phyloP scores from a whole-genome alignment of 2,329 filamentous ascomycete genomes.

The Bisporella sp. region DNA sequence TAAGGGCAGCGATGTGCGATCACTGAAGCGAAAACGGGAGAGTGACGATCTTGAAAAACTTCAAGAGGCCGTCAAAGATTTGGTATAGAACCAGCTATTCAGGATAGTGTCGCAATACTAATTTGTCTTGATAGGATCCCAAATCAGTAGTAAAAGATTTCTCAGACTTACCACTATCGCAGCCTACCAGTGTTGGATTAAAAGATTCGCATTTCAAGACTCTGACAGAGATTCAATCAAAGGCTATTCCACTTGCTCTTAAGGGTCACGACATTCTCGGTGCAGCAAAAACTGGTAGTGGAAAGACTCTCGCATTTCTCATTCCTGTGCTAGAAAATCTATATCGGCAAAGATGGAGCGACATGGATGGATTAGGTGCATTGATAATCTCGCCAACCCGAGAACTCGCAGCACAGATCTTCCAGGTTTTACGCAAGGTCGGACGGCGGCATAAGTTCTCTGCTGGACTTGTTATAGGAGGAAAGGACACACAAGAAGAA shows the following conservation, averaged over 20 bases:
- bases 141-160: slow-evolving; percentile 52
- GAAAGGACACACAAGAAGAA: slow-evolving; percentile 83
- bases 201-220: slow-evolving; percentile 82
- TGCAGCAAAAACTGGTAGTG: slow-evolving; percentile 90
- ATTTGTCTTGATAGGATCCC: slow-evolving; percentile 19
- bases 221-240: slow-evolving; percentile 85
- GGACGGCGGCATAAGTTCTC: slow-evolving; percentile 86
- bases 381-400: slow-evolving; percentile 91
- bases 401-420: slow-evolving; percentile 94
- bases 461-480: slow-evolving; percentile 87
- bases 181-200: slow-evolving; percentile 71
- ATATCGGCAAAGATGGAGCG: slow-evolving; percentile 82
- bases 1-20: slow-evolving; percentile 15
- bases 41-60: slow-evolving; percentile 24
- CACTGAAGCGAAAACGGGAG: slow-evolving; percentile 27
- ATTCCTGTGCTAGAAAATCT: slow-evolving; percentile 89
- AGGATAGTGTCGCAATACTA: slow-evolving; percentile 2
- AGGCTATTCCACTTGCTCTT: slow-evolving; percentile 80
- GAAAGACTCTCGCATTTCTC: slow-evolving; percentile 91
- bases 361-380: slow-evolving; percentile 84
- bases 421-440: slow-evolving; percentile 85
- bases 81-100: slow-evolving; percentile 16
- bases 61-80: slow-evolving; percentile 22
- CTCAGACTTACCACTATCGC: slow-evolving; percentile 77
- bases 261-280: slow-evolving; percentile 85